Conservation (phyloP, 345 rosid genomes). For the Salix purpurea region DNA sequence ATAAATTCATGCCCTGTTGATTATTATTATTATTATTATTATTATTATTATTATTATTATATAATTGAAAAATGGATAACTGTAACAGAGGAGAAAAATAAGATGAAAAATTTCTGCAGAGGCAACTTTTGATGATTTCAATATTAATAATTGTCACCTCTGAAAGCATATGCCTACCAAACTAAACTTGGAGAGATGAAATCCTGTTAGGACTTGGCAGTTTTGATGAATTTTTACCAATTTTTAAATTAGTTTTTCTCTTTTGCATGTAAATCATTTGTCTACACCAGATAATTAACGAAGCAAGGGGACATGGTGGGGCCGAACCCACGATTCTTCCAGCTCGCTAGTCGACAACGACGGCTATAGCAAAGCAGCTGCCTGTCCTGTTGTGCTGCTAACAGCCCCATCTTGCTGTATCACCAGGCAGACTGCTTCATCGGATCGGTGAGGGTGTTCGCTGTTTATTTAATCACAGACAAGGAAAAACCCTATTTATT, state of each 20-base stretch:
- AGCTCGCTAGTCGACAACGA: constrained; percentile 36
- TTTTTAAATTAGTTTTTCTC: too few species aligned
- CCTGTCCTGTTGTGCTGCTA: not conserved
- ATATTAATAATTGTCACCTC: too few species aligned
- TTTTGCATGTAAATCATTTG: not conserved
- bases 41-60: too few species aligned
- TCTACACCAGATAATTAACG: not conserved
- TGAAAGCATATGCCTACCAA: not conserved
- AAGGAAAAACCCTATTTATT: not conserved
- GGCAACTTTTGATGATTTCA: too few species aligned
- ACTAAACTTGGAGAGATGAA: not conserved
- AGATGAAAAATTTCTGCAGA: too few species aligned
- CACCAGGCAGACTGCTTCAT: not conserved
- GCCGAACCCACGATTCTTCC: constrained; percentile 9
- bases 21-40: too few species aligned
- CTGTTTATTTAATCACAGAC: not conserved
- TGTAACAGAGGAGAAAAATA: too few species aligned
- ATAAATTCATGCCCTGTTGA: too few species aligned
- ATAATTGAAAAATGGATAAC: too few species aligned
- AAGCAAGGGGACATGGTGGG: constrained; percentile 25
- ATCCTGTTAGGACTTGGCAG: too few species aligned
- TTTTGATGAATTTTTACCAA: too few species aligned
- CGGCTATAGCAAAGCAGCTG: not conserved
- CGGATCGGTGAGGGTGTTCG: not conserved
- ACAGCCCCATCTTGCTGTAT: not conserved